Base-by-base conservation (phyloP, 306 rosid species). In the Hippophae tibetana region DNA sequence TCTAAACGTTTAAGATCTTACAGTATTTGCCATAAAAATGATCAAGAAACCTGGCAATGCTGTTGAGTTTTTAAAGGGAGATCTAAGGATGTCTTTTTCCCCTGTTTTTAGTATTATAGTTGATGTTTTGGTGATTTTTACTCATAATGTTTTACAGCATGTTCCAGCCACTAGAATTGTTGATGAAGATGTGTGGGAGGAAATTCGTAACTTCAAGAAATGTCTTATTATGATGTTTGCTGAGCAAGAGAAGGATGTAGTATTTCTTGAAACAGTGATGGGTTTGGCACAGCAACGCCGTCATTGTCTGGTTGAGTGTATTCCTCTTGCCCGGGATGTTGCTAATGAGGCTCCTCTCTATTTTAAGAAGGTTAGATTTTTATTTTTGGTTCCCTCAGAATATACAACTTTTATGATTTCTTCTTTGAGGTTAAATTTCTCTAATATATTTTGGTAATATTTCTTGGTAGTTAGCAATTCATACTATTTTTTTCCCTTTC, bases 161-260 rank as follows among this genome's bases (percentile, higher is more conserved):
- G 98, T 83, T 76, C 72, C 83, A 46, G 77, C 98, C 64, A 79
- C 95, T 3, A 87, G 96, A 73, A 74, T 72, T 7, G 86, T 83
- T 54, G 98, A 92, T 27, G 88, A 85, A 25, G 61, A 78, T 13
- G 81, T 78, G 56, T 92, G 96, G 98, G 76, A 57, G 63, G 98
- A 92, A 81, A 81, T 92, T 69, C 75, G 93, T 58, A 92, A 92
- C 70, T 92, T 87, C 86, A 92, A 83, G 79, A 92, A 92, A 73
- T 87, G 98, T 71, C 87, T 92, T 42, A 83, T 92, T 60, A 85
- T 87, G 89, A 87, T 92, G 96, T 92, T 87, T 69, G 84, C 86
- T 13, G 70, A 83, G 78, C 92, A 92, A 79, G 96, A 81, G 71
- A 85, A 81, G 77, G 96, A 92, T 9, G 87, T 78, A 0, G 87